These are phyloP conservation scores for Dendrobium huoshanense DNA, from an alignment of 106 monocot species.

Conservation along the genomic window DNA sequence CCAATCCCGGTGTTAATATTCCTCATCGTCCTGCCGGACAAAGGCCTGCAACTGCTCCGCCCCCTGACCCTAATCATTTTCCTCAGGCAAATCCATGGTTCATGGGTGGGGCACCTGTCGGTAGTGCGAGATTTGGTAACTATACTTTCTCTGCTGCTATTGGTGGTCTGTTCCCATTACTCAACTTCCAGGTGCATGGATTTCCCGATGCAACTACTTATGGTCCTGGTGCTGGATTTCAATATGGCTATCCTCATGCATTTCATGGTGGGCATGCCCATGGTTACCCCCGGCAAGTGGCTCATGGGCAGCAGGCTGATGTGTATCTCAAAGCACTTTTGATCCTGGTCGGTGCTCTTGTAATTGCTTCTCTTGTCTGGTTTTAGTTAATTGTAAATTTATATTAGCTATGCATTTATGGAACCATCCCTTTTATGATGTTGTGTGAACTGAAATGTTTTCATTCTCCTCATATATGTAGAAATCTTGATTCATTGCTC, in stretches of 20 bases:
- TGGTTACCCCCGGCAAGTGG: constrained; percentile 11
- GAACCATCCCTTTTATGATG: not conserved
- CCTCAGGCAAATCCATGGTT: constrained; percentile 43
- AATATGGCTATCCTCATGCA: constrained; percentile 30
- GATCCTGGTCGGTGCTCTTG: constrained; percentile 37
- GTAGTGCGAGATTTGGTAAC: constrained; percentile 37
- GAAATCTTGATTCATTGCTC: not conserved
- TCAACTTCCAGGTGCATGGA: constrained; percentile 63
- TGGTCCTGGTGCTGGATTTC: constrained; percentile 44
- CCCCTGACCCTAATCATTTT: constrained; percentile 39
- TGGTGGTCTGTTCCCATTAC: constrained; percentile 47
- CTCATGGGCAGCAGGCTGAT: constrained; percentile 34
- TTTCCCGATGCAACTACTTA: constrained; percentile 49
- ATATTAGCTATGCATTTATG: not conserved
- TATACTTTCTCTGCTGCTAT: constrained; percentile 61
- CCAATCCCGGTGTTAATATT: constrained; percentile 46
- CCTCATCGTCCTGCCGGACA: constrained; percentile 60
- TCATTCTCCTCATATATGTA: not conserved
- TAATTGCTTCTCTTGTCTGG: constrained; percentile 31
- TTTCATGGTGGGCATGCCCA: constrained; percentile 48
- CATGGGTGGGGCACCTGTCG: constrained; percentile 28
- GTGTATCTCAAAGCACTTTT: constrained; percentile 31
- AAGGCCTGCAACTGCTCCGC: constrained; percentile 53
- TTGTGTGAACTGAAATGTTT: not conserved
- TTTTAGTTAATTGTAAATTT: not conserved